Evolutionary conservation across 768 basidiomycete genomes (phyloP).

Genomic region (Hygrocybe coccinea): DNA sequence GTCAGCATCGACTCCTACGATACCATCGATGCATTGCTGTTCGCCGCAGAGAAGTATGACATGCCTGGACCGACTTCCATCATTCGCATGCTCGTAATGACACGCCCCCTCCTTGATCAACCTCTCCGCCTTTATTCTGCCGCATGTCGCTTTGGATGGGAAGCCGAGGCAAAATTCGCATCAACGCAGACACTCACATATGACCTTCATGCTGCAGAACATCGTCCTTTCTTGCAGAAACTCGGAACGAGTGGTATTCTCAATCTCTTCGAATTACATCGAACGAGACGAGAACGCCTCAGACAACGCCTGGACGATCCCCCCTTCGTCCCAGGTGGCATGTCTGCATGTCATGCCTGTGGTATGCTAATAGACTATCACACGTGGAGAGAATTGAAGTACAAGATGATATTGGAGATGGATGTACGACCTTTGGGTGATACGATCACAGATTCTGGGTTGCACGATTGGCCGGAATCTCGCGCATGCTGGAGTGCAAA

Average conservation of each 20-base stretch:
- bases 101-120: conserved; percentile 44
- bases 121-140: conserved; percentile 52
- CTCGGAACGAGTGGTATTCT: conserved; percentile 50
- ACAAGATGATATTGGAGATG: conserved; percentile 52
- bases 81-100: conserved; percentile 53
- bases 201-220: conserved; percentile 44
- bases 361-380: conserved; percentile 47
- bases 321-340: conserved; percentile 49
- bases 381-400: conserved; percentile 63
- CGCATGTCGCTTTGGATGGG: conserved; percentile 57
- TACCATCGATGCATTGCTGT: conserved; percentile 51
- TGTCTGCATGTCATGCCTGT: conserved; percentile 52
- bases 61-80: conserved; percentile 62
- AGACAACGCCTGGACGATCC: conserved; percentile 47
- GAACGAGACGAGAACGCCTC: conserved; percentile 45
- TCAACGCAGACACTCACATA: conserved; percentile 52
- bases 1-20: conserved; percentile 47
- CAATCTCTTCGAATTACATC: conserved; percentile 52
- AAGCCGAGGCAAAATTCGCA: conserved; percentile 48
- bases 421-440: conserved; percentile 57
- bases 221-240: conserved; percentile 43
- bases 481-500: conserved; percentile 55
- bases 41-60: conserved; percentile 65
- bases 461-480: conserved; percentile 55
- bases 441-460: conserved; percentile 44